phyloP scores from a whole-genome alignment of 495 filamentous ascomycete genomes.

The Penicillium chermesinum region DNA sequence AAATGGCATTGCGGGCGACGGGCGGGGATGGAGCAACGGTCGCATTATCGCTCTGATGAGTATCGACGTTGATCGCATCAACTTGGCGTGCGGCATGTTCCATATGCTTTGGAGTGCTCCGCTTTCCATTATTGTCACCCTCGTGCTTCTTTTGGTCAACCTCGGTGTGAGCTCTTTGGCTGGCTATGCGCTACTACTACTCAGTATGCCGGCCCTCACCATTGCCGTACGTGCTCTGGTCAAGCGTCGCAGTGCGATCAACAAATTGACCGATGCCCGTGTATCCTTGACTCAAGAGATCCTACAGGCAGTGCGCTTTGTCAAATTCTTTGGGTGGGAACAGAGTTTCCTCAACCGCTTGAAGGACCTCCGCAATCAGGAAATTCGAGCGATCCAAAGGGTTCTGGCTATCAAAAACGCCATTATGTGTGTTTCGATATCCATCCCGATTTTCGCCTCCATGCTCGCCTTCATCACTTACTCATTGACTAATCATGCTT shows the following conservation, averaged over 20 bases:
- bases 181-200: slow-evolving; percentile 74
- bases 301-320: slow-evolving; percentile 81
- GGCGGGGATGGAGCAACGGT: slow-evolving; percentile 84
- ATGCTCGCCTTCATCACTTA: slow-evolving; percentile 96
- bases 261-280: slow-evolving; percentile 86
- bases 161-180: slow-evolving; percentile 82
- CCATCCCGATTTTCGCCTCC: slow-evolving; percentile 83
- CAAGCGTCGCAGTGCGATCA: slow-evolving; percentile 66
- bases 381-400: slow-evolving; percentile 74
- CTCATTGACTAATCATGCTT: slow-evolving; percentile 63
- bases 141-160: slow-evolving; percentile 77
- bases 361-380: slow-evolving; percentile 60
- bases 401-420: slow-evolving; percentile 76
- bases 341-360: slow-evolving; percentile 75
- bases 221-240: slow-evolving; percentile 69
- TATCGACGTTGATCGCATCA: slow-evolving; percentile 85
- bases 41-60: slow-evolving; percentile 89
- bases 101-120: slow-evolving; percentile 88
- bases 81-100: slow-evolving; percentile 79
- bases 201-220: slow-evolving; percentile 71
- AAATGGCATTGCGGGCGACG: slow-evolving; percentile 55
- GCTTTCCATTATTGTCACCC: slow-evolving; percentile 67
- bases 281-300: slow-evolving; percentile 93
- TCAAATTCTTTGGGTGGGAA: slow-evolving; percentile 97
- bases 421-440: slow-evolving; percentile 72